Percentiles rank a stretch among this genome's conserved stretches.
Evolutionary conservation across 2,329 filamentous ascomycete species (phyloP).

Genomic region (Camillea tinctor): DNA sequence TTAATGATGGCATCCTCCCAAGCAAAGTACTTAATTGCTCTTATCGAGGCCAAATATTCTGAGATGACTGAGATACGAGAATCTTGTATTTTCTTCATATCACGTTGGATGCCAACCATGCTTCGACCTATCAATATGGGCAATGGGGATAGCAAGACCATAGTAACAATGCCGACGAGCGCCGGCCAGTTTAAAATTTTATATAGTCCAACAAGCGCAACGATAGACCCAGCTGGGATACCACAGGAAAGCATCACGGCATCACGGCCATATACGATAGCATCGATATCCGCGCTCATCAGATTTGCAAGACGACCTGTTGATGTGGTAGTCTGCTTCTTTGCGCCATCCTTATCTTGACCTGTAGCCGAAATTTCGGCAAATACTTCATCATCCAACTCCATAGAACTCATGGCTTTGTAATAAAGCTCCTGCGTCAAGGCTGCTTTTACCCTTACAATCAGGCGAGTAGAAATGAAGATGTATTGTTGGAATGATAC

Average conservation of each 20-base stretch:
- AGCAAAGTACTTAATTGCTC: slow-evolving; percentile 60
- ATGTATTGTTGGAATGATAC: slow-evolving; percentile 56
- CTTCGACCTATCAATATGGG: slow-evolving; percentile 48
- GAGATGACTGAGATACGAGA: slow-evolving; percentile 56
- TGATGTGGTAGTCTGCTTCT: slow-evolving; percentile 40
- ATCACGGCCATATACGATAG: slow-evolving; percentile 51
- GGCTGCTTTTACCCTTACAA: slow-evolving; percentile 55
- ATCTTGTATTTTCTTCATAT: slow-evolving; percentile 56
- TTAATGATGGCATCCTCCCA: slow-evolving; percentile 55
- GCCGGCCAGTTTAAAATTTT: slow-evolving; percentile 55
- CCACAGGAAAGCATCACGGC: slow-evolving; percentile 46
- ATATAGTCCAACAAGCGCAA: slow-evolving; percentile 53
- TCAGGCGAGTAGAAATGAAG: slow-evolving; percentile 54
- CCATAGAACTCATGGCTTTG: slow-evolving; percentile 54
- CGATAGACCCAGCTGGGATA: slow-evolving; percentile 44
- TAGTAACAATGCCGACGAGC: slow-evolving; percentile 48
- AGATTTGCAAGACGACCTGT: slow-evolving; percentile 54
- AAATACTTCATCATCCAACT: slow-evolving; percentile 55
- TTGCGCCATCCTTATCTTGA: slow-evolving; percentile 24
- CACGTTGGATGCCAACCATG: slow-evolving; percentile 50
- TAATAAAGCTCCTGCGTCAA: slow-evolving; percentile 59
- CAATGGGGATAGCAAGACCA: slow-evolving; percentile 49
- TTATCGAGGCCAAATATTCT: slow-evolving; percentile 57
- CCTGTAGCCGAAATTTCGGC: slow-evolving; percentile 29
- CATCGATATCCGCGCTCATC: slow-evolving; percentile 59